Evolutionary conservation across 495 filamentous ascomycete genomes (phyloP), one percentile per base, ranked within the genome.

Genomic region (Hamigera avellanea): DNA sequence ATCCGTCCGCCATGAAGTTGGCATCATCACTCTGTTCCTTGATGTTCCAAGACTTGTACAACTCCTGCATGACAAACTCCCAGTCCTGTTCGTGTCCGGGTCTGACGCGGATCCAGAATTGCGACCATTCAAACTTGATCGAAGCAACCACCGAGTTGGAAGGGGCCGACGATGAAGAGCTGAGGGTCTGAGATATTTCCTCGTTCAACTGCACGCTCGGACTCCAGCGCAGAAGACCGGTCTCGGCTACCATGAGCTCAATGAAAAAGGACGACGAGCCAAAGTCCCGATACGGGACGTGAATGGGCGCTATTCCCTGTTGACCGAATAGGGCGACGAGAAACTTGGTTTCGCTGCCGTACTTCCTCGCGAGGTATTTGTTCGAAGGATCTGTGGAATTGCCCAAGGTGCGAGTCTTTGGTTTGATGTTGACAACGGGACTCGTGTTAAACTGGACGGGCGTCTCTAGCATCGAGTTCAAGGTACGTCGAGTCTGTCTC

Each of bases 41-140:
- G 15, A 36, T 26, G 9, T 29, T 19, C 28, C 36, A 43, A 1
- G 32, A 36, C 36, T 36, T 40, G 8, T 33, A 31, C 14, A 44
- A 15, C 14, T 41, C 5, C n/a, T 16, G 10, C 26, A 37, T 29
- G 5, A 48, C 16, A 31, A 42, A 13, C 9, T 16, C 13, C 39
- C 33, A 47, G 30, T 47, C 44, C n/a, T 28, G 6, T n/a, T 43
- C 30, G 12, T 40, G 37, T 1, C 34, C 44, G 21, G 26, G 33
- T 1, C 44, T 36, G 4, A 47, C 44, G n/a, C 41, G 30, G 10
- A 43, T 25, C 28, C 29, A 30, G 6, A 43, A 30, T 3, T 27
- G 31, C 13, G 40, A 40, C 44, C 40, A 47, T 12, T 43, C 29
- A 4, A 40, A 15, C n/a, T 14, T 37, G 8, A 47, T 29, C 1